phyloP scores from a whole-genome alignment of 768 basidiomycete species.

The Daedaleopsis nitida region DNA sequence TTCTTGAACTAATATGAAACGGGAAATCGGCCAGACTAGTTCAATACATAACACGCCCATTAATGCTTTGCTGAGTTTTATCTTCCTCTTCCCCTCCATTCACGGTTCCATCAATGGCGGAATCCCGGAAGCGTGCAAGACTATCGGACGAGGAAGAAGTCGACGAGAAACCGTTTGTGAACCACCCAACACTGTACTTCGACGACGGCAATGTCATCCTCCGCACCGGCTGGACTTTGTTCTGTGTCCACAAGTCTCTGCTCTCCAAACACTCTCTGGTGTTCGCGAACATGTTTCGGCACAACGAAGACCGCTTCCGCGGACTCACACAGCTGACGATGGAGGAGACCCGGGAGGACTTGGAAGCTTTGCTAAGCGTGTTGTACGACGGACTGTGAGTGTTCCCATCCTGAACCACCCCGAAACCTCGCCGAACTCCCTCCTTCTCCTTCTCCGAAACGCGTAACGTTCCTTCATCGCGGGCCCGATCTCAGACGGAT shows the following conservation, averaged over 20 bases:
- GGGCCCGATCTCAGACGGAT: conserved; percentile 17
- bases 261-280: conserved; percentile 28
- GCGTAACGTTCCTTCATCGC: neutral
- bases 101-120: neutral
- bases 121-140: neutral
- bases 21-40: too few relatives aligned
- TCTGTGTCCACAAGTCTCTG: conserved; percentile 31
- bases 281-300: conserved; percentile 26
- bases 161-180: conserved; percentile 18
- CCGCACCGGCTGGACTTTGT: conserved; percentile 18
- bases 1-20: too few relatives aligned
- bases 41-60: too few relatives aligned
- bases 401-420: neutral
- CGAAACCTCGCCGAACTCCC: neutral
- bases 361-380: conserved; percentile 27
- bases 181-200: conserved; percentile 33
- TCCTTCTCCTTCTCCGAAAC: too few relatives aligned
- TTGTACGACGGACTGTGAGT: conserved; percentile 31
- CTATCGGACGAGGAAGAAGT: neutral
- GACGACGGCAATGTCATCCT: conserved; percentile 37
- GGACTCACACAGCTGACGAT: conserved; percentile 24
- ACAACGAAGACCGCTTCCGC: conserved; percentile 19
- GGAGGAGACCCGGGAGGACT: conserved; percentile 29
- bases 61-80: too few relatives aligned
- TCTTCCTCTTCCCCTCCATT: too few relatives aligned